Conservation (phyloP, 768 basidiomycete species). For the Russula ochroleuca region DNA sequence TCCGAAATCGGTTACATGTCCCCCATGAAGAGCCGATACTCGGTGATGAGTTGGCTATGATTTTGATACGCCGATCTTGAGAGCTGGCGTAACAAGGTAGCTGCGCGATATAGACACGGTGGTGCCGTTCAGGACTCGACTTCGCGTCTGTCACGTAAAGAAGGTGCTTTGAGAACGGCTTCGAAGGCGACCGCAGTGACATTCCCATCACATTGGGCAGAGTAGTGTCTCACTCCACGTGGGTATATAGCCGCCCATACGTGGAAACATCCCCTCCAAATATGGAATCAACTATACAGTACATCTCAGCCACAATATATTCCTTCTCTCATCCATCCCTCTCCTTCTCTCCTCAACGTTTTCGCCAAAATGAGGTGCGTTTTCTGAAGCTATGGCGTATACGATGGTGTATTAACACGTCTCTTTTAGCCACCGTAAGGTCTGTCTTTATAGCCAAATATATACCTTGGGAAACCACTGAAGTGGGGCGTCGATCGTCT, state of each 20-base stretch:
- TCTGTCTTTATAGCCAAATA: slow-evolving; percentile 34
- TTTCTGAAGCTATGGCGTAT: not conserved
- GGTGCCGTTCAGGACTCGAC: not conserved
- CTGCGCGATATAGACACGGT: not conserved
- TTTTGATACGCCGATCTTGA: slow-evolving; percentile 15
- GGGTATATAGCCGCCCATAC: slow-evolving; percentile 1
- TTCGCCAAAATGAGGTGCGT: slow-evolving; percentile 40
- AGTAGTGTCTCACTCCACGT: not conserved
- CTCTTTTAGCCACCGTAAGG: slow-evolving; percentile 78
- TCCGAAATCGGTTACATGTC: not conserved
- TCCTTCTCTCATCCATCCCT: not conserved
- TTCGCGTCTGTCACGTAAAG: not conserved
- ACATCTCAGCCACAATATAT: slow-evolving; percentile 22
- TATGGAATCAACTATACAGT: slow-evolving; percentile 27
- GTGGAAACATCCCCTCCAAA: not conserved
- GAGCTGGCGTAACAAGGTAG: slow-evolving; percentile 6
- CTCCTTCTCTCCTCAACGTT: slow-evolving; percentile 28
- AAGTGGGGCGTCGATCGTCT: slow-evolving; percentile 31
- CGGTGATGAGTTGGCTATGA: slow-evolving; percentile 13
- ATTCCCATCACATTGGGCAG: not conserved
- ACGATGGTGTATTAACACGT: slow-evolving; percentile 24
- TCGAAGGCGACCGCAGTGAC: slow-evolving; percentile 6
- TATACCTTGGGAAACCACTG: slow-evolving; percentile 28
- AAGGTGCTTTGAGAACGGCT: slow-evolving; percentile 1
- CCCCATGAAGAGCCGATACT: not conserved